Evolutionary conservation across 345 rosid genomes (phyloP), one percentile per base, ranked within the genome.

Genomic region (Salix viminalis): DNA sequence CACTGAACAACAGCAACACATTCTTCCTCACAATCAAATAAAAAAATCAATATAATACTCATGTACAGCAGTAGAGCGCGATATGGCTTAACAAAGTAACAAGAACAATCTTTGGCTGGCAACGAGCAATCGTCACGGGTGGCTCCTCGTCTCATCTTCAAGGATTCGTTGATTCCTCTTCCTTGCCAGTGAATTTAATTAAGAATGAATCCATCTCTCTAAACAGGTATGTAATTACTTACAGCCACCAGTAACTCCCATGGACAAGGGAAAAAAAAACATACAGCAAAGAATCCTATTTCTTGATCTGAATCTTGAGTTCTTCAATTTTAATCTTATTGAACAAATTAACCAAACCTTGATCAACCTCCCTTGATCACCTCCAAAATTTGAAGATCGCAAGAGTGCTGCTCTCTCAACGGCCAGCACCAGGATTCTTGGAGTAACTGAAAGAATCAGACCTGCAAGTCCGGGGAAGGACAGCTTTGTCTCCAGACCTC

Each of bases 391-490:
- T 23, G 64, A 58, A 23, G 28, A 23, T n/a, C 61, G 26, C 61
- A 19, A n/a, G 24, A 10, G 13, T 13, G 50, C 50, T 41, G 44
- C 44, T 41, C 1, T 41, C 44, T 58, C 62, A 58, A 3, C 10
- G 28, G 62, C 77, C 75, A 32, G 58, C 42, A 16, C 83, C 87
- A 56, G 87, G 83, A 69, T 80, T 90, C 88, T 87, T 83, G 87
- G 87, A 72, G 83, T 82, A 79, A 21, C 79, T 76, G 61, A 81
- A 79, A 56, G 91, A 83, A 69, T 75, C 77, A 78, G 88, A 89
- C 90, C 86, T 85, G 82, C 65, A 89, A 23, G 92, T 87, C 70
- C 83, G 91, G 16, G 95, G 92, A 56, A 89, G 95, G 54, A 85
- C 87, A 65, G 82, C 89, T 67, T 83, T 80, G 61, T 89, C 78